Percentiles rank a stretch among this genome's conserved stretches.
Evolutionary conservation across 2,329 filamentous ascomycete species (phyloP).

Genomic region (Pyricularia pennisetigena): DNA sequence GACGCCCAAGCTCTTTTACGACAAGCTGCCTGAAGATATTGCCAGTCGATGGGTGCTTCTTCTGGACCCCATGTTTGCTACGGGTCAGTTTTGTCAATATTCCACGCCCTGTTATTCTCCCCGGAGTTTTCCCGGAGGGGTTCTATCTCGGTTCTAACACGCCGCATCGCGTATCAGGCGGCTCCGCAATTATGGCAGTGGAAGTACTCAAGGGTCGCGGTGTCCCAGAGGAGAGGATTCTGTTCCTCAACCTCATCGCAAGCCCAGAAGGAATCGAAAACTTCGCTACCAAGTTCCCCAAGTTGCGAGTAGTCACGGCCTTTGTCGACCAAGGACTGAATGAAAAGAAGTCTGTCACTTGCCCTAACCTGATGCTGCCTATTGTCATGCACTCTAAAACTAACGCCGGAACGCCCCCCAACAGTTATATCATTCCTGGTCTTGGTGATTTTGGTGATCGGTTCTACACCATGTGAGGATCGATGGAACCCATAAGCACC

Average conservation of each 20-base stretch:
- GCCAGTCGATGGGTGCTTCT: conserved; percentile 85
- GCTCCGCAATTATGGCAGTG: conserved; percentile 93
- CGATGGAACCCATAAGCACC: not conserved
- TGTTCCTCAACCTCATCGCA: conserved; percentile 96
- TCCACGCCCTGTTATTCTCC: not conserved
- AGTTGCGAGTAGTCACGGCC: conserved; percentile 83
- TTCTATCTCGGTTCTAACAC: not conserved
- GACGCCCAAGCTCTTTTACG: conserved; percentile 89
- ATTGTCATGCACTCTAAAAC: conserved; percentile 2
- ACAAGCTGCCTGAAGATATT: conserved; percentile 94
- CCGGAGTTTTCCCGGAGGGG: too few relatives aligned
- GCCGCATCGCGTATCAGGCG: conserved; percentile 42
- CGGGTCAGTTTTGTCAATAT: conserved; percentile 43
- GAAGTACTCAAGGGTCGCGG: conserved; percentile 84
- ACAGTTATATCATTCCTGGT: conserved; percentile 88
- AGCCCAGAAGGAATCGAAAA: conserved; percentile 85
- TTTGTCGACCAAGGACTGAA: conserved; percentile 93
- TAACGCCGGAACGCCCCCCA: conserved; percentile 18
- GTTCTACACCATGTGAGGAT: conserved; percentile 74
- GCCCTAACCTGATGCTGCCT: not conserved
- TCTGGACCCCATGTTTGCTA: conserved; percentile 98
- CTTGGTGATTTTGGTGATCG: conserved; percentile 92
- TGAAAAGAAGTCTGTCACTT: conserved; percentile 69
- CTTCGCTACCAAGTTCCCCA: conserved; percentile 83
- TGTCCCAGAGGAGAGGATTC: conserved; percentile 87